These are phyloP conservation scores for Phialophora tarda DNA, from an alignment of 2,329 filamentous ascomycete species.

Conservation along the genomic window DNA sequence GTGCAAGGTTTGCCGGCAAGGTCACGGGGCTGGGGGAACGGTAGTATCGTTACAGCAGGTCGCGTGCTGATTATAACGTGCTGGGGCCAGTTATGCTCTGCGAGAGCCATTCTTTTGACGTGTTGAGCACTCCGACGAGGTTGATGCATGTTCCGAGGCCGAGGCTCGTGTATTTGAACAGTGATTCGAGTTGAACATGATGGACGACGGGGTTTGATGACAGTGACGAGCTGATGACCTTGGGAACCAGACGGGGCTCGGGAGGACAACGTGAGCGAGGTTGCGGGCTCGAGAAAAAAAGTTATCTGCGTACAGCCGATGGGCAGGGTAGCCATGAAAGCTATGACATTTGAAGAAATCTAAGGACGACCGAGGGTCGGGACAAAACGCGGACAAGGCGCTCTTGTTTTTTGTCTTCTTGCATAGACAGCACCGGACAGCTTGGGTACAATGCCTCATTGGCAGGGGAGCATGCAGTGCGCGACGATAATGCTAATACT, in stretches of 20 bases:
- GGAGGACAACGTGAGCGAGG: background rate
- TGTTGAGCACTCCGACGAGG: slow-evolving; percentile 7
- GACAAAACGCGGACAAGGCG: background rate
- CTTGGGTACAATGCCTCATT: background rate
- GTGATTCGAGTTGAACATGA: slow-evolving; percentile 17
- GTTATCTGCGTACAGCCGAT: background rate
- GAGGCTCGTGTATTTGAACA: slow-evolving; percentile 15
- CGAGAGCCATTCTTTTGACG: slow-evolving; percentile 20
- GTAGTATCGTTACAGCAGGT: slow-evolving; percentile 41
- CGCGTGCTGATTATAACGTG: slow-evolving; percentile 21
- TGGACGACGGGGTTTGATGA: background rate
- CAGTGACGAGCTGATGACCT: background rate
- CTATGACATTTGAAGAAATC: background rate
- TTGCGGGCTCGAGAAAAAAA: background rate
- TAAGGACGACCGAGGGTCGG: background rate
- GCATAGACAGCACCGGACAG: background rate
- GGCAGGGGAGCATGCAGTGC: background rate
- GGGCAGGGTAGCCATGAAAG: background rate
- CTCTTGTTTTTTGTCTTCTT: background rate
- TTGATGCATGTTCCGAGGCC: slow-evolving; percentile 10
- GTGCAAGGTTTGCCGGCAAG: slow-evolving; percentile 67
- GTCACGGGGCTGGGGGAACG: slow-evolving; percentile 53
- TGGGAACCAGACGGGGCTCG: background rate
- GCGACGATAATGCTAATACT: background rate
- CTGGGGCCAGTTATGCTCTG: slow-evolving; percentile 25